Evolutionary conservation across 2,329 filamentous ascomycete species (phyloP).

Genomic region (Calonectria montana): DNA sequence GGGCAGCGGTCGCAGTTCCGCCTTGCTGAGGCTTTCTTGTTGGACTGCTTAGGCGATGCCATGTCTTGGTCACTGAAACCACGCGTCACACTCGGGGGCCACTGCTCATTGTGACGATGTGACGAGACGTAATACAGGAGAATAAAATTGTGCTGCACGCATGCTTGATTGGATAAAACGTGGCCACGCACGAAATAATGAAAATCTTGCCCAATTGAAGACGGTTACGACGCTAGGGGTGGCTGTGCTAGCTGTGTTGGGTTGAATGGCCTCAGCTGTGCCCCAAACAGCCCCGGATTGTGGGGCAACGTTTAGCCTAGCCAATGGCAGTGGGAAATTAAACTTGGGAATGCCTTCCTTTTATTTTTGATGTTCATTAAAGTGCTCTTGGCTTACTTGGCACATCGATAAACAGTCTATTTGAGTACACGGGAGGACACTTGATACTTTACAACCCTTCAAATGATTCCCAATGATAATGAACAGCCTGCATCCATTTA

Average conservation of each 20-base stretch:
- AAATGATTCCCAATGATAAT: no score
- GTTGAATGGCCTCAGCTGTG: neutral
- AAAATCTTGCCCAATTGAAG: neutral
- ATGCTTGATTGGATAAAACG: neutral
- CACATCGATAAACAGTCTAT: no score
- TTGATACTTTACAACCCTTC: no score
- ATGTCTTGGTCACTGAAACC: neutral
- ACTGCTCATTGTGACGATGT: no score
- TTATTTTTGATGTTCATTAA: neutral
- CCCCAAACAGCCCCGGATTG: neutral
- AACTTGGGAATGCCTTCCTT: neutral
- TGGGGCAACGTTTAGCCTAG: neutral
- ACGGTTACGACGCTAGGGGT: neutral
- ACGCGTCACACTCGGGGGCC: neutral
- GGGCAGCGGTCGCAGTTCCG: constrained; percentile 1
- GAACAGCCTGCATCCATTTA: no score
- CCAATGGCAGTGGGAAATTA: neutral
- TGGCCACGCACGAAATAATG: neutral
- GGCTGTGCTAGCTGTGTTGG: neutral
- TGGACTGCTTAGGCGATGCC: neutral
- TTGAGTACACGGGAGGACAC: no score
- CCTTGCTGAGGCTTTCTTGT: neutral
- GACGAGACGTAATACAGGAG: neutral
- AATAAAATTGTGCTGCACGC: neutral
- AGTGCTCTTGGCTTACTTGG: no score